Conservation (phyloP, 805 yeast species). For the Suhomyces faveliae region DNA sequence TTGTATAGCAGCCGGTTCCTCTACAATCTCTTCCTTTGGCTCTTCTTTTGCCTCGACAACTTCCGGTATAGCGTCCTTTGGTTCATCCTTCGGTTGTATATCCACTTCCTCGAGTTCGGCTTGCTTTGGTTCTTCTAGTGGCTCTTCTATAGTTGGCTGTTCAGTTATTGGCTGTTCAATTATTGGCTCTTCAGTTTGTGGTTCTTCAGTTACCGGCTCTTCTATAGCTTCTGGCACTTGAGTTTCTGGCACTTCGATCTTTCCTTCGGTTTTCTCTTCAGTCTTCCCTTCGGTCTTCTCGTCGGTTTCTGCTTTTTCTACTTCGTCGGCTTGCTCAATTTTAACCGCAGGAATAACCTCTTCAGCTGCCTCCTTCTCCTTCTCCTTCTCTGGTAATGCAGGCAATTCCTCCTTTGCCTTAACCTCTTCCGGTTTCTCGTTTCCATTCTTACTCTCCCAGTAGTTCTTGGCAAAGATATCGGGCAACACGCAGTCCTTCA, state of each 20-base stretch:
- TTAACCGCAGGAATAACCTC: background rate
- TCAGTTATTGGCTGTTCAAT: background rate
- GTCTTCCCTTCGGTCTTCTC: background rate
- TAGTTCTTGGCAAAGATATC: conserved; percentile 42
- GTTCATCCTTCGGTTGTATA: background rate
- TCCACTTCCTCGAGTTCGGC: too few relatives aligned
- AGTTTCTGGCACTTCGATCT: background rate
- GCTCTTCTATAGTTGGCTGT: conserved; percentile 1
- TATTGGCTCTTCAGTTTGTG: background rate
- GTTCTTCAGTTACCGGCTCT: background rate
- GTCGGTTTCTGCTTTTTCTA: background rate
- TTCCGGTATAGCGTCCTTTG: background rate
- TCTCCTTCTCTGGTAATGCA: background rate
- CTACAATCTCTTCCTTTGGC: background rate
- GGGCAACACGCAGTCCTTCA: conserved; percentile 52
- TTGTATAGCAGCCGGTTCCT: background rate
- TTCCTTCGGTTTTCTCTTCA: background rate
- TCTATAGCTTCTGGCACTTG: conserved; percentile 1
- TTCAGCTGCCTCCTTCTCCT: background rate
- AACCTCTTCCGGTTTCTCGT: conserved; percentile 3
- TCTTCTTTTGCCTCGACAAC: too few relatives aligned
- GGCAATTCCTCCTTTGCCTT: background rate
- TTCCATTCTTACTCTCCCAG: conserved; percentile 25
- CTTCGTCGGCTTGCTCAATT: background rate
- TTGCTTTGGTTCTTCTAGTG: conserved; percentile 8